These are phyloP conservation scores for Favolaschia claudopus DNA, from an alignment of 768 basidiomycete species.

Conservation along the genomic window DNA sequence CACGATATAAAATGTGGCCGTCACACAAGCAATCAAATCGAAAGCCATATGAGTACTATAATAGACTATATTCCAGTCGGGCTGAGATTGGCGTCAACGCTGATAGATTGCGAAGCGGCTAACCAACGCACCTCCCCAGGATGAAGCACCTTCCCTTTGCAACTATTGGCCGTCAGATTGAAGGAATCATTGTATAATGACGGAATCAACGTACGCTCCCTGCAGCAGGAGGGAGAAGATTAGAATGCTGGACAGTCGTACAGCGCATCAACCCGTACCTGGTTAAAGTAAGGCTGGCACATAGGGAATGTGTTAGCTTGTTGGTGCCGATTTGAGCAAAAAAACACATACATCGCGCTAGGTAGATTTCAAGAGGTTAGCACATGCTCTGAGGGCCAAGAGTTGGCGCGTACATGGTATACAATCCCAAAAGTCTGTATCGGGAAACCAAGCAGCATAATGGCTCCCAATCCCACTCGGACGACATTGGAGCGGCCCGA, in stretches of 20 bases:
- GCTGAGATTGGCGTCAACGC: neutral
- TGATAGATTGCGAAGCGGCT: neutral
- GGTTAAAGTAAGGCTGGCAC: conserved; percentile 7
- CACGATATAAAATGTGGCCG: conserved; percentile 8
- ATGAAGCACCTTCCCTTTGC: conserved; percentile 9
- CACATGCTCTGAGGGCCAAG: too few species aligned
- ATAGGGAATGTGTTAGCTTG: neutral
- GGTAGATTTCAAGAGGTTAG: neutral
- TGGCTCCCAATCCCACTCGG: conserved; percentile 1
- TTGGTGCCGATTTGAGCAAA: neutral
- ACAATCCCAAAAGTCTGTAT: conserved; percentile 17
- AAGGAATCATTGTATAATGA: neutral
- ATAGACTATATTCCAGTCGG: conserved; percentile 22
- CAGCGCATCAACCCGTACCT: neutral
- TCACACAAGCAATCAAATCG: conserved; percentile 10
- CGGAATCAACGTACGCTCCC: conserved; percentile 2
- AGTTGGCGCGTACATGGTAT: conserved; percentile 9
- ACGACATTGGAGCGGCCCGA: conserved; percentile 9
- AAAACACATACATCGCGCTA: conserved; percentile 16
- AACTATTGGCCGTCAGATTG: neutral
- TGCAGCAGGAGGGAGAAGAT: neutral
- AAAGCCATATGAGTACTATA: conserved; percentile 18
- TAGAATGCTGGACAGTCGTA: too few species aligned
- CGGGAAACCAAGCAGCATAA: conserved; percentile 15
- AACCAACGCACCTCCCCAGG: conserved; percentile 6